phyloP scores from a whole-genome alignment of 2,329 filamentous ascomycete genomes.

The Stagonosporopsis chrysanthemi region DNA sequence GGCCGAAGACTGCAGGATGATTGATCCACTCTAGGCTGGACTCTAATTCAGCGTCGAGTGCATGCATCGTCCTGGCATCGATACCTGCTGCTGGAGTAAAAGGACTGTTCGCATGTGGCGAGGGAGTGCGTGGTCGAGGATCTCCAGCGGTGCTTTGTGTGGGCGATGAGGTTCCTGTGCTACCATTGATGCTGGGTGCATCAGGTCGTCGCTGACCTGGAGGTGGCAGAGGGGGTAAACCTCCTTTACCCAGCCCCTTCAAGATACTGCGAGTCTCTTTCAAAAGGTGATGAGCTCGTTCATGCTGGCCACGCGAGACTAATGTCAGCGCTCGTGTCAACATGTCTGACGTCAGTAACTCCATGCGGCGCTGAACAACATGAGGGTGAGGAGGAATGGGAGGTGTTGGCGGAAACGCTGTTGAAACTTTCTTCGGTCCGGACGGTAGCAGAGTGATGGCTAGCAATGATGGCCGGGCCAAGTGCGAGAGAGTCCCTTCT shows the following conservation, averaged over 20 bases:
- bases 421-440: conserved; percentile 65
- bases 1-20: conserved; percentile 91
- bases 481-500: conserved; percentile 84
- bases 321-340: conserved; percentile 89
- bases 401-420: conserved; percentile 61
- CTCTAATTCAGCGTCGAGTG: conserved; percentile 90
- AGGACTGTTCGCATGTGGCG: conserved; percentile 52
- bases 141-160: conserved; percentile 49
- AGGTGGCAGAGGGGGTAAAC: conserved; percentile 85
- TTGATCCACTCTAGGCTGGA: conserved; percentile 95
- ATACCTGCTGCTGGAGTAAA: conserved; percentile 75
- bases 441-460: conserved; percentile 95
- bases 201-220: conserved; percentile 53
- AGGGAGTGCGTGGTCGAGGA: conserved; percentile 47
- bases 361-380: conserved; percentile 96
- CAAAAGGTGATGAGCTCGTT: conserved; percentile 89
- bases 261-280: conserved; percentile 94
- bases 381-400: conserved; percentile 94
- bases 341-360: conserved; percentile 97
- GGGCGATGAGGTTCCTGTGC: conserved; percentile 49
- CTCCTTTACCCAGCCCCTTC: conserved; percentile 94
- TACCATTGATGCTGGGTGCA: conserved; percentile 51
- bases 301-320: conserved; percentile 89
- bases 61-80: conserved; percentile 79
- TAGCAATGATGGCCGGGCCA: conserved; percentile 86